Percentiles rank a stretch among this genome's conserved stretches.
These are phyloP conservation scores for Allium sativum DNA, from an alignment of 106 monocot species.

Conservation along the genomic window DNA sequence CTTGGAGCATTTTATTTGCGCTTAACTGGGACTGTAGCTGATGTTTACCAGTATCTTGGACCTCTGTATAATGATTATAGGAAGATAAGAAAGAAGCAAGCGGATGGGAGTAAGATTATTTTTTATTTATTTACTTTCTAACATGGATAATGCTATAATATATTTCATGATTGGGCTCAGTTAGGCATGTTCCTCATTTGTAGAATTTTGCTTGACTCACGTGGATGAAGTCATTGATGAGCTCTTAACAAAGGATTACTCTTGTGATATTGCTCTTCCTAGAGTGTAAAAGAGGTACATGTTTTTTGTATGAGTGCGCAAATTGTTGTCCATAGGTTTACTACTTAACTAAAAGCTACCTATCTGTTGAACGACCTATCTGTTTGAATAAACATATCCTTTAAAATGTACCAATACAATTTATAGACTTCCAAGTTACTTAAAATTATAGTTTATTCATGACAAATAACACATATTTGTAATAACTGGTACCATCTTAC, in stretches of 20 bases:
- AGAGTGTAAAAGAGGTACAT: slow-evolving; percentile 73
- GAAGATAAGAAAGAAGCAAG: slow-evolving; percentile 49
- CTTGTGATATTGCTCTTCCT: slow-evolving; percentile 83
- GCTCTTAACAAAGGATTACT: slow-evolving; percentile 76
- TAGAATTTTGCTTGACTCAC: slow-evolving; percentile 64
- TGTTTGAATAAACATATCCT: not conserved
- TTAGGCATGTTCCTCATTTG: not conserved
- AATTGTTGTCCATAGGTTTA: not conserved
- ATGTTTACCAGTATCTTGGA: slow-evolving; percentile 89
- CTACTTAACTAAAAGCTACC: not conserved
- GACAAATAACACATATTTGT: no score
- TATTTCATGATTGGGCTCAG: not conserved
- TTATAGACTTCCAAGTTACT: not conserved
- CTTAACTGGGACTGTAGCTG: slow-evolving; percentile 65
- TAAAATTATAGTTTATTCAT: not conserved
- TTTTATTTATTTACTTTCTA: not conserved
- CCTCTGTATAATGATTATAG: slow-evolving; percentile 93
- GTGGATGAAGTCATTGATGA: slow-evolving; percentile 94
- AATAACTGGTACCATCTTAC: no score
- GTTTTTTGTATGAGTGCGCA: no score
- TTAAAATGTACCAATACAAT: not conserved
- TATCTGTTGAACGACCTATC: not conserved
- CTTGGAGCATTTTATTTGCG: slow-evolving; percentile 87
- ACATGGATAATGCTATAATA: not conserved
- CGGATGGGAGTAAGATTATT: slow-evolving; percentile 53